Evolutionary conservation across 805 yeast species (phyloP), one percentile per base, ranked within the genome.

Genomic region (Kockiozyma suomiensis): DNA sequence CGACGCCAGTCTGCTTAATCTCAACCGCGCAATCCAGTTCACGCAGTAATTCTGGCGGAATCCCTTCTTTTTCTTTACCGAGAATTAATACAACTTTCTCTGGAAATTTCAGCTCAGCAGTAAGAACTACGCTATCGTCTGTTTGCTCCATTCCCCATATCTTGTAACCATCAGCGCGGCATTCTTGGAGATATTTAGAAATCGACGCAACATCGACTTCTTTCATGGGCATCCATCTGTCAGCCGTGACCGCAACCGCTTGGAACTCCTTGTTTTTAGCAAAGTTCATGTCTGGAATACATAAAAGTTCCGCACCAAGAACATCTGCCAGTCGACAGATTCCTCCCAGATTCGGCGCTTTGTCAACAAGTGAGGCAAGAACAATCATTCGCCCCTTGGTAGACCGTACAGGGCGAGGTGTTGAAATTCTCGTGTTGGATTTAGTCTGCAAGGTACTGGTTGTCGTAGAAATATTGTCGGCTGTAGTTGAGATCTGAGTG

Each of bases 131-230:
- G n/a, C 96, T 88, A 59, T 87, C 83, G 71, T 91, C 97, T 0
- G 98, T 93, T 73, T 92, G 98, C 68, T 92, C 98, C 40, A 92
- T 78, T 0, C 97, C 97, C 61, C 93, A 86, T 57, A 92, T 75
- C 0, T 96, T 87, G 70, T 91, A 92, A 0, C 97, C 97, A 61
- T 88, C 87, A 12, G 71, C 72, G 71, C 82, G 84, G 76, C 87
- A 86, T 54, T 71, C 69, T 54, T 76, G 76, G 82, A 93, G 79
- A 68, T 76, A 93, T 1, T 72, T 73, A 1, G 76, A 73, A 45
- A 92, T 84, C 2, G 77, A 78, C 0, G 74, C 82, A 4, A 81
- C 79, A 58, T 80, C 80, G 4, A 92, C 96, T 71, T 91, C 93
- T 5, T 76, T 70, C 84, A 92, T 86, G 0, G 97, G 97, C 94